Evolutionary conservation across 257 asterid species (phyloP).

Genomic region (Solanum megistacrolobum): DNA sequence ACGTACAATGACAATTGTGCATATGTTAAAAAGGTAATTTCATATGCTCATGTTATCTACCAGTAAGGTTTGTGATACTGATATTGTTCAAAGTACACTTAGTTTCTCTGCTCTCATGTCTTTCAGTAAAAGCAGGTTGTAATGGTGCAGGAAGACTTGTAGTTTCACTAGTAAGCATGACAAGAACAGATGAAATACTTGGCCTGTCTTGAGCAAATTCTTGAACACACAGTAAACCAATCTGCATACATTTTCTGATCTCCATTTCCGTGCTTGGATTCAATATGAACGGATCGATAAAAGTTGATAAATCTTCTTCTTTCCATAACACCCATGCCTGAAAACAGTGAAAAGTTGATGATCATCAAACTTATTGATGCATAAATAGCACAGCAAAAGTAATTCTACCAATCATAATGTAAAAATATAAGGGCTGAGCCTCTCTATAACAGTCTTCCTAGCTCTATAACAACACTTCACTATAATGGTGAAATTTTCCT

Average conservation of each 20-base stretch:
- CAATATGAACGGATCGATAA: constrained; percentile 28
- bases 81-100: not conserved
- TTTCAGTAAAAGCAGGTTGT: constrained; percentile 31
- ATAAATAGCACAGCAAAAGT: too few species aligned
- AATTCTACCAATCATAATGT: too few species aligned
- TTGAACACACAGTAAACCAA: constrained; percentile 50
- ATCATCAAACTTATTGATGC: not conserved
- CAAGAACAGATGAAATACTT: constrained; percentile 28
- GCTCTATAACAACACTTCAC: too few species aligned
- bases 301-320: constrained; percentile 15
- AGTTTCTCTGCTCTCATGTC: not conserved
- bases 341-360: not conserved
- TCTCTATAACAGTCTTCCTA: too few species aligned
- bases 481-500: too few species aligned
- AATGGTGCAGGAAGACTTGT: constrained; percentile 19
- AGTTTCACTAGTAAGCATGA: constrained; percentile 34
- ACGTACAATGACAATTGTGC: not conserved
- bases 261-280: constrained; percentile 16
- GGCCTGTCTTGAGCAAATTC: constrained; percentile 43
- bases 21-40: not conserved
- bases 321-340: constrained; percentile 61
- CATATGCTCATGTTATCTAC: not conserved
- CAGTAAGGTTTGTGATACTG: not conserved
- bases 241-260: constrained; percentile 29
- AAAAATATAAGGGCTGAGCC: too few species aligned